Evolutionary conservation across 768 basidiomycete genomes (phyloP).

Genomic region (Favolaschia claudopus): DNA sequence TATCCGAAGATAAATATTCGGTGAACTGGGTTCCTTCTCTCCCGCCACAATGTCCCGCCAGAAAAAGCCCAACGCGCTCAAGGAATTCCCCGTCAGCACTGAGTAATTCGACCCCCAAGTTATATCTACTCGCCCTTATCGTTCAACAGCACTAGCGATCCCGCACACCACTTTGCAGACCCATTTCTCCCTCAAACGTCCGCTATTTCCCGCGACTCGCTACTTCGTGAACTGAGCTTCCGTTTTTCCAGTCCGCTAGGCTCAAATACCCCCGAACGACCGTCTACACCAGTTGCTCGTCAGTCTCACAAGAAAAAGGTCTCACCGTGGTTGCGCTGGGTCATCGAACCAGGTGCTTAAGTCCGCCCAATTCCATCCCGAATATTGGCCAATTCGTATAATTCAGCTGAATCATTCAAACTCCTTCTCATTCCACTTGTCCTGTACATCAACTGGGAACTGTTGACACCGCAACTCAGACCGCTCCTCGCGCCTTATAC

Average conservation of each 20-base stretch:
- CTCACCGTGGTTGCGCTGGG: conserved; percentile 70
- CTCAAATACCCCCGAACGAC: conserved; percentile 44
- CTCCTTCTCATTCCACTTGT: conserved; percentile 67
- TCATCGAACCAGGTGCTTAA: conserved; percentile 70
- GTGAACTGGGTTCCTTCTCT: neutral
- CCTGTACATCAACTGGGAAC: conserved; percentile 71
- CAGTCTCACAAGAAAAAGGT: conserved; percentile 28
- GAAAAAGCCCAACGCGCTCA: neutral
- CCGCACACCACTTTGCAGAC: conserved; percentile 64
- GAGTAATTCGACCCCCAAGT: neutral
- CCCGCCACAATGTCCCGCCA: neutral
- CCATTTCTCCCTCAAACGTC: conserved; percentile 73
- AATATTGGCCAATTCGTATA: neutral
- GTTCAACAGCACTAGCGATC: neutral
- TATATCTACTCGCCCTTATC: neutral
- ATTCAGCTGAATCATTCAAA: conserved; percentile 68
- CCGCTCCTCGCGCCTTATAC: conserved; percentile 15
- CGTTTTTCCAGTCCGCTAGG: conserved; percentile 47
- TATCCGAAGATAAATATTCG: too few species aligned
- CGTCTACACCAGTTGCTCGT: conserved; percentile 40
- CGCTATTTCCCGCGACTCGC: conserved; percentile 34
- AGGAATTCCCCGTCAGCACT: conserved; percentile 9
- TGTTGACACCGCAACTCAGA: conserved; percentile 45
- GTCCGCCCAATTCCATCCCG: neutral
- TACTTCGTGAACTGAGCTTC: too few species aligned